Base-by-base conservation (phyloP, 1,139 yeast species). In the Candida pseudocylindracea region DNA sequence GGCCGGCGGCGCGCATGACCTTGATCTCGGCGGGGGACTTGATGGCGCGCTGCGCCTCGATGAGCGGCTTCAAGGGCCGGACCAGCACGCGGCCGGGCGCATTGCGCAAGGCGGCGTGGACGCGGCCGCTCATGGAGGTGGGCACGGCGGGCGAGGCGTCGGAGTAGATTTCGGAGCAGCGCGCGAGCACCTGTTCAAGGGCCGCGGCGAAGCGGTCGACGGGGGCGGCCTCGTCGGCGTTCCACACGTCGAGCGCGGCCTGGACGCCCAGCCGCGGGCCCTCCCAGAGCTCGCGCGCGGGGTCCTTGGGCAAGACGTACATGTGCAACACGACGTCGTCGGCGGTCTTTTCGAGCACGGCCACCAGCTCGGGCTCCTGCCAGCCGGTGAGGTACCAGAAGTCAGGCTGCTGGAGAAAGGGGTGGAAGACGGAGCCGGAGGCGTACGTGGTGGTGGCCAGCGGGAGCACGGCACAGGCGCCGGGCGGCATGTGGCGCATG, bases 351-450 rank as follows among this genome's bases (percentile, higher is more conserved):
- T 79, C 92, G 32, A 91, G 53, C 5, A 80, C 56, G 36, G 75
- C 68, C 26, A 81, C 74, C 0, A 93, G 70, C 39, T 78, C 74
- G 2, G 98, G 95, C 48, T 88, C 98, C 37, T 79, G 61, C 78
- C 94, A 85, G 8, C 96, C 96, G 1, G 93, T 74, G 39, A 88
- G 50, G 49, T 88, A 88, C 50, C 55, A 83, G 28, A 91, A 57
- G 48, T 88, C 85, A 35, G 80, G 91, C 44, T 83, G 76, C 51
- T 88, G 99, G 45, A 85, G 92, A 47, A 91, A 91, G 34, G 75
- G 78, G 46, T 83, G 71, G 44, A 88, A 88, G 1, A 88, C 98
- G 10, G 88, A 69, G 1, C 93, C 93, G 0, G 94, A 72, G 10
- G 93, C 80, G 50, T 59, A 80, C 46, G 80, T 75, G 8, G 74